phyloP scores from a whole-genome alignment of 352 stramenopile genomes.

The Phytophthora palmivora region DNA sequence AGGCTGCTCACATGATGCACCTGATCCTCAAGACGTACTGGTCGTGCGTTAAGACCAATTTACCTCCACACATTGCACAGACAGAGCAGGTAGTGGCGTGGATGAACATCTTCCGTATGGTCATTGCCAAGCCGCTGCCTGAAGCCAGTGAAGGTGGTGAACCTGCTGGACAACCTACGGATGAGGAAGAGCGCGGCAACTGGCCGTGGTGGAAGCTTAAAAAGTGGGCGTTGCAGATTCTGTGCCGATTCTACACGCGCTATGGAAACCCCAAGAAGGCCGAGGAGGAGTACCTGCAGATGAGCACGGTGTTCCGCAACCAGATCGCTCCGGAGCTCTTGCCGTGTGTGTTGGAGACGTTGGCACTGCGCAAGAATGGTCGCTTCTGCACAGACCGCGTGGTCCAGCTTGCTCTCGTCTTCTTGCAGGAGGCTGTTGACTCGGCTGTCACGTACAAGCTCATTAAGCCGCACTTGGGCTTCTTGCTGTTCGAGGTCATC shows the following conservation, averaged over 20 bases:
- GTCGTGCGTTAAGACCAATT: constrained; percentile 95
- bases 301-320: constrained; percentile 94
- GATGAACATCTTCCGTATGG: constrained; percentile 91
- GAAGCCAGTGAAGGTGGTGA: constrained; percentile 85
- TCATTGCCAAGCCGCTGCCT: constrained; percentile 92
- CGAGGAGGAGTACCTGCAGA: constrained; percentile 89
- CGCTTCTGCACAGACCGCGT: constrained; percentile 97
- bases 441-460: constrained; percentile 97
- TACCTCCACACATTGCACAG: constrained; percentile 87
- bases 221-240: constrained; percentile 98
- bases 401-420: constrained; percentile 94
- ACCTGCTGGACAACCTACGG: constrained; percentile 88
- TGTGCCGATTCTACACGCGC: constrained; percentile 96
- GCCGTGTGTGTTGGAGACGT: constrained; percentile 88
- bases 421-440: constrained; percentile 94
- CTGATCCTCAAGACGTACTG: constrained; percentile 99
- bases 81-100: constrained; percentile 91
- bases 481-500: constrained; percentile 97
- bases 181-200: constrained; percentile 92
- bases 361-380: constrained; percentile 93
- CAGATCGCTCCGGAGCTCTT: constrained; percentile 91
- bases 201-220: constrained; percentile 99
- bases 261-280: constrained; percentile 97
- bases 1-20: constrained; percentile 94
- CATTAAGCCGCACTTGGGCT: constrained; percentile 97